These are phyloP conservation scores for Yarrowia sp. DNA, from an alignment of 805 yeast species.

Conservation along the genomic window DNA sequence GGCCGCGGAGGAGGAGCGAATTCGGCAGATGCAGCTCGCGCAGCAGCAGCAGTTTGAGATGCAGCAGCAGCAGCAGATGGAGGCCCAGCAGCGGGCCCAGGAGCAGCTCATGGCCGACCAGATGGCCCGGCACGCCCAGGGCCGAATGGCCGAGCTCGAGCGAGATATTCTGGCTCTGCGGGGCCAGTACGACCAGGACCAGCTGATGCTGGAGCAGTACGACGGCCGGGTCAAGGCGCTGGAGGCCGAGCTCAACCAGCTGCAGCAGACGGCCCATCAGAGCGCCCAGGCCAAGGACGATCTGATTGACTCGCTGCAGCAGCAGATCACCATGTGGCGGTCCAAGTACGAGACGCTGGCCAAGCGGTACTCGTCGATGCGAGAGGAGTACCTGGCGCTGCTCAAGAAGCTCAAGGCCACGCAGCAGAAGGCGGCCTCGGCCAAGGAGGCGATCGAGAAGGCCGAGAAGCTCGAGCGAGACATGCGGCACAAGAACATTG, in stretches of 20 bases:
- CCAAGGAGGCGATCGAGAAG: constrained; percentile 87
- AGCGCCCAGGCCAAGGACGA: constrained; percentile 81
- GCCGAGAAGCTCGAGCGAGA: constrained; percentile 84
- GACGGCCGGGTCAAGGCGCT: constrained; percentile 83
- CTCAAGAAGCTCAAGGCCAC: constrained; percentile 78
- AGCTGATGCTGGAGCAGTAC: constrained; percentile 81
- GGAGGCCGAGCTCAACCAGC: constrained; percentile 70
- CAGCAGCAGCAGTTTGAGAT: constrained; percentile 76
- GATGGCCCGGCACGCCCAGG: constrained; percentile 74
- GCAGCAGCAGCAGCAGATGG: constrained; percentile 73
- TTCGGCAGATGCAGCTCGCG: constrained; percentile 69
- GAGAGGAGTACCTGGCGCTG: constrained; percentile 87
- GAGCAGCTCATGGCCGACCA: constrained; percentile 73
- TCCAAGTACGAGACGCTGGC: constrained; percentile 89
- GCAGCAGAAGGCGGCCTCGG: constrained; percentile 85
- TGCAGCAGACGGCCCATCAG: constrained; percentile 69
- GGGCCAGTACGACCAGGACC: constrained; percentile 87
- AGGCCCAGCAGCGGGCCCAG: constrained; percentile 72
- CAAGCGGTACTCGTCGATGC: constrained; percentile 83
- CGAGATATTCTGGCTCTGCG: constrained; percentile 76
- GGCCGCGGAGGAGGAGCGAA: constrained; percentile 68
- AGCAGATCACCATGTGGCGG: constrained; percentile 80
- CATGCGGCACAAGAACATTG: constrained; percentile 82
- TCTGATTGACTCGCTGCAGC: constrained; percentile 68
- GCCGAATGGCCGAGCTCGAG: constrained; percentile 79